Evolutionary conservation across 192 early-diverging fungal genomes (phyloP), one percentile per base, ranked within the genome.

Genomic region (Linnemannia zychae): DNA sequence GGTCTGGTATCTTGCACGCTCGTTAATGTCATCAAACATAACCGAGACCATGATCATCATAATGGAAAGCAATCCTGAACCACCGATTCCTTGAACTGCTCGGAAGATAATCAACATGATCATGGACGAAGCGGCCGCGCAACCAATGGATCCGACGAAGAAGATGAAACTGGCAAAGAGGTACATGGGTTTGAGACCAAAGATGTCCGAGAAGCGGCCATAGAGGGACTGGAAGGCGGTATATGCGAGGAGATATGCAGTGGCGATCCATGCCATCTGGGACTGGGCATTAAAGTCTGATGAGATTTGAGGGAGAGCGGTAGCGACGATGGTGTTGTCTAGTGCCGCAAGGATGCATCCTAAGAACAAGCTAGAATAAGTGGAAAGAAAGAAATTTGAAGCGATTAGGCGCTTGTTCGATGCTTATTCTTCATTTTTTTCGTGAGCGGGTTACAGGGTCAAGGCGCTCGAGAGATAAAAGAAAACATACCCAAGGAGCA

Each of bases 11-110:
- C 95, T 95, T 20, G 95, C 96, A 20, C 96, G 89, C 79, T 98
- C 93, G 36, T 93, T 89, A 16, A 94, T 78, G 40, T 93, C 90
- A 13, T 96, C 91, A 71, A 93, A 87, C 75, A 99, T 90, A 80
- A 98, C 97, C 6, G 95, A 87, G 37, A 98, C 89, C 60, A 97
- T 94, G 53, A 98, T 92, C 57, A 97, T 89, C n/a, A 94, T 93
- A 74, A 95, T 72, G 2, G 92, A 84, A 72, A 95, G 88, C 37
- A 97, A 90, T 4, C 95, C 93, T 20, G 92, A 93, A 52, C 94
- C 96, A 50, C 97, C 97, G 52, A 97, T 72, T 1, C 96, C 96
- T 47, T 94, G 92, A 76, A 98, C 91, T 0, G 91, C 96, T 28
- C 94, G 91, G 72, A 92, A 93, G 73, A 91, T 74, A 80, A 97